Percentiles rank a stretch among this genome's conserved stretches.
Evolutionary conservation across 2,329 filamentous ascomycete genomes (phyloP).

Genomic region (Fusarium sp.): DNA sequence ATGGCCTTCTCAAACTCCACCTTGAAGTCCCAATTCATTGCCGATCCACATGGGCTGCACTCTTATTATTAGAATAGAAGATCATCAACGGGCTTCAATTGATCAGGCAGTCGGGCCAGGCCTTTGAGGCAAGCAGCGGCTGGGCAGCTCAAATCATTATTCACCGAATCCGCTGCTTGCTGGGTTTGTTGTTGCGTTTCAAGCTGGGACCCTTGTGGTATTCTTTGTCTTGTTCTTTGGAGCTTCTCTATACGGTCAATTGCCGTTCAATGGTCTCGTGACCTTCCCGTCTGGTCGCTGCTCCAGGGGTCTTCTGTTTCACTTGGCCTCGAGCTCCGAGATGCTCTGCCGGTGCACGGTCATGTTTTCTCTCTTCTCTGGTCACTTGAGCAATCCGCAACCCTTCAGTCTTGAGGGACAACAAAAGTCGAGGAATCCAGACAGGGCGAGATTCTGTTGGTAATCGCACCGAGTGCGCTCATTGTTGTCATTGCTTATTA

Average conservation of each 20-base stretch:
- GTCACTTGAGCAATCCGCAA: constrained; percentile 5
- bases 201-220: constrained; percentile 2
- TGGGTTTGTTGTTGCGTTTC: constrained; percentile 17
- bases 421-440: neutral
- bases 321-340: constrained; percentile 9
- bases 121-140: neutral
- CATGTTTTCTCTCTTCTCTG: neutral
- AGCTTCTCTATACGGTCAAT: constrained; percentile 19
- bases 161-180: constrained; percentile 13
- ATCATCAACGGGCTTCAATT: constrained; percentile 31
- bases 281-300: constrained; percentile 24
- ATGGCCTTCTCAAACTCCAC: constrained; percentile 7
- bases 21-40: neutral
- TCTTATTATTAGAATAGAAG: constrained; percentile 3
- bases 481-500: neutral
- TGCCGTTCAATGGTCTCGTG: constrained; percentile 25
- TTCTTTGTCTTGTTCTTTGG: constrained; percentile 13
- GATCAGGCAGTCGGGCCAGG: neutral
- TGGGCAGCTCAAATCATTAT: constrained; percentile 10
- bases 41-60: constrained; percentile 19
- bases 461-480: neutral
- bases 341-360: constrained; percentile 21
- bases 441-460: neutral
- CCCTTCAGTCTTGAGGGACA: constrained; percentile 1
- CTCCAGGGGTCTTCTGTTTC: constrained; percentile 18